These are phyloP conservation scores for Diplodia mutila DNA, from an alignment of 2,329 filamentous ascomycete genomes.

Conservation along the genomic window DNA sequence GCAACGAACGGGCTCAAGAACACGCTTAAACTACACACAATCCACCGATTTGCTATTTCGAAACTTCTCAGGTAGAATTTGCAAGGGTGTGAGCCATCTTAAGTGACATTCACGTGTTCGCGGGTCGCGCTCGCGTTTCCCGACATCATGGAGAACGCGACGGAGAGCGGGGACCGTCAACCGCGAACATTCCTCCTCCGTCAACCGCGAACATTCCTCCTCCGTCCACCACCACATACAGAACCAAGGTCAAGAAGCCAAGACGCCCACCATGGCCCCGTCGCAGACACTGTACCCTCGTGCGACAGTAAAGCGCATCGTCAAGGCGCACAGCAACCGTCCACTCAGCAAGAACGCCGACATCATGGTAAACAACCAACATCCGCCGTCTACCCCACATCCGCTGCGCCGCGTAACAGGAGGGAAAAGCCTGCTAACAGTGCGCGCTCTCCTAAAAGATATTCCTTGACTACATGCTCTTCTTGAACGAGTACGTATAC, in stretches of 20 bases:
- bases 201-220: neutral
- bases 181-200: neutral
- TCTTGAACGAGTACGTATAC: slow-evolving; percentile 66
- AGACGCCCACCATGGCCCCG: slow-evolving; percentile 55
- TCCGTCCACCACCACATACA: slow-evolving; percentile 15
- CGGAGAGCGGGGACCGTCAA: neutral
- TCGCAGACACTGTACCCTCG: slow-evolving; percentile 80
- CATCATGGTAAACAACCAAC: slow-evolving; percentile 65
- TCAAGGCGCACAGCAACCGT: slow-evolving; percentile 84
- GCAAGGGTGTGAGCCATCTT: neutral
- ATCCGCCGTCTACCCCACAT: neutral
- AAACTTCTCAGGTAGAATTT: neutral
- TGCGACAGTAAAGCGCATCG: slow-evolving; percentile 81
- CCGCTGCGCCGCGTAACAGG: neutral
- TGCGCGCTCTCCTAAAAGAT: slow-evolving; percentile 58
- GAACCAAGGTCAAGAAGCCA: slow-evolving; percentile 16
- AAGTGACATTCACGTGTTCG: slow-evolving; percentile 17
- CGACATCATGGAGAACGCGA: slow-evolving; percentile 26
- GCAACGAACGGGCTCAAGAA: neutral
- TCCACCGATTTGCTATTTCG: neutral
- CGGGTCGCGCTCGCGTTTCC: slow-evolving; percentile 17
- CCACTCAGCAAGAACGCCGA: slow-evolving; percentile 84
- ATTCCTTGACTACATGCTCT: slow-evolving; percentile 81
- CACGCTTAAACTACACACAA: neutral
- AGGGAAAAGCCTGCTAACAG: neutral